These are phyloP conservation scores for Dryas octopetala DNA, from an alignment of 306 rosid genomes.

Conservation along the genomic window DNA sequence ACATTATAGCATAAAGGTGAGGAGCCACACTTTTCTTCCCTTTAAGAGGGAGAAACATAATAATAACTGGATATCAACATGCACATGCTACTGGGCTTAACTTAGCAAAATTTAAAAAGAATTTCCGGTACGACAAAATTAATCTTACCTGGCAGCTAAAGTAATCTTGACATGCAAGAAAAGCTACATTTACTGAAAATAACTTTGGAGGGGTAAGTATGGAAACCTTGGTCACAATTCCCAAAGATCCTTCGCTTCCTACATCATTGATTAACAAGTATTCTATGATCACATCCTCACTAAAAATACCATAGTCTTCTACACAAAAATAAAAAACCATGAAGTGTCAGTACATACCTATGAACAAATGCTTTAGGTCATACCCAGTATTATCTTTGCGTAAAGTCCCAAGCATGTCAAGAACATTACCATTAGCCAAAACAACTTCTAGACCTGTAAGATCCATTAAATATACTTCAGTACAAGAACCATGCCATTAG, in stretches of 20 bases:
- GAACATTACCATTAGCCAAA: slow-evolving; percentile 84
- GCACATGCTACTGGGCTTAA: background rate
- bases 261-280: slow-evolving; percentile 28
- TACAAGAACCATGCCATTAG: slow-evolving; percentile 18
- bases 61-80: background rate
- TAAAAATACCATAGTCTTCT: slow-evolving; percentile 10
- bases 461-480: slow-evolving; percentile 29
- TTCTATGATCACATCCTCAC: slow-evolving; percentile 11
- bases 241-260: slow-evolving; percentile 99
- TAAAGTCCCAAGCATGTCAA: slow-evolving; percentile 87
- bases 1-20: slow-evolving; percentile 34
- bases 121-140: slow-evolving; percentile 25
- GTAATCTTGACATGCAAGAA: slow-evolving; percentile 84
- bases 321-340: slow-evolving; percentile 11
- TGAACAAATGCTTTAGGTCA: slow-evolving; percentile 87
- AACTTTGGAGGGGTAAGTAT: slow-evolving; percentile 90
- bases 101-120: slow-evolving; percentile 1
- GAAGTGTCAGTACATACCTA: slow-evolving; percentile 50
- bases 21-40: slow-evolving; percentile 21
- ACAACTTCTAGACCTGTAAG: slow-evolving; percentile 84
- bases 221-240: slow-evolving; percentile 90
- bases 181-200: slow-evolving; percentile 73
- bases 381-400: slow-evolving; percentile 98
- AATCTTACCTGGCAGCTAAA: slow-evolving; percentile 73
- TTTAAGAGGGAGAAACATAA: slow-evolving; percentile 5